Conservation (phyloP, 2,329 filamentous ascomycete genomes). For the Ampelomyces quisqualis region DNA sequence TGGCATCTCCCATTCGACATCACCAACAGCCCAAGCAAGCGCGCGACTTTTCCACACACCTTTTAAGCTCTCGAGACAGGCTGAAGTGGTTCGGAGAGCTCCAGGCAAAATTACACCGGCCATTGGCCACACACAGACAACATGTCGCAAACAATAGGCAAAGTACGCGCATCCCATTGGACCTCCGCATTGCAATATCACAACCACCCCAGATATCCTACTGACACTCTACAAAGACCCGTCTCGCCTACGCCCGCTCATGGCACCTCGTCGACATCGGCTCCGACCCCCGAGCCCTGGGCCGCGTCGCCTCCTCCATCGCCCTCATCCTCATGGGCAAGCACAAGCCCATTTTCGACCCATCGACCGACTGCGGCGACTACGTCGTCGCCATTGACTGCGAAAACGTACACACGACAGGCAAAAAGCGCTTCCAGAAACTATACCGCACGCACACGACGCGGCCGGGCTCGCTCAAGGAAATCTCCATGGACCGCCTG, state of each 20-base stretch:
- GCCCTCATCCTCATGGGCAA: constrained; percentile 93
- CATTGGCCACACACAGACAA: constrained; percentile 30
- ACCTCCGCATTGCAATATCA: constrained; percentile 16
- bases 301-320: constrained; percentile 84
- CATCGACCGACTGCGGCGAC: constrained; percentile 97
- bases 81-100: background rate
- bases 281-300: constrained; percentile 72
- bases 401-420: constrained; percentile 80
- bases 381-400: constrained; percentile 95
- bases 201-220: background rate
- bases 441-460: constrained; percentile 95
- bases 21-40: background rate
- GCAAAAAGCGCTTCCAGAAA: constrained; percentile 91
- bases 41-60: background rate
- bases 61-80: background rate
- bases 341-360: constrained; percentile 97
- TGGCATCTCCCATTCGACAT: constrained; percentile 16
- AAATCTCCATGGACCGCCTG: constrained; percentile 91
- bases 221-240: constrained; percentile 63
- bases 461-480: constrained; percentile 79
- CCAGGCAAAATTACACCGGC: constrained; percentile 6
- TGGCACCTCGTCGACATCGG: constrained; percentile 88
- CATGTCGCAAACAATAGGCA: constrained; percentile 79
- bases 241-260: constrained; percentile 90
- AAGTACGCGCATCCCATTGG: constrained; percentile 57